Evolutionary conservation across 1,284 basidiomycete genomes (phyloP), one percentile per base, ranked within the genome.

Genomic region (Grifola frondosa): DNA sequence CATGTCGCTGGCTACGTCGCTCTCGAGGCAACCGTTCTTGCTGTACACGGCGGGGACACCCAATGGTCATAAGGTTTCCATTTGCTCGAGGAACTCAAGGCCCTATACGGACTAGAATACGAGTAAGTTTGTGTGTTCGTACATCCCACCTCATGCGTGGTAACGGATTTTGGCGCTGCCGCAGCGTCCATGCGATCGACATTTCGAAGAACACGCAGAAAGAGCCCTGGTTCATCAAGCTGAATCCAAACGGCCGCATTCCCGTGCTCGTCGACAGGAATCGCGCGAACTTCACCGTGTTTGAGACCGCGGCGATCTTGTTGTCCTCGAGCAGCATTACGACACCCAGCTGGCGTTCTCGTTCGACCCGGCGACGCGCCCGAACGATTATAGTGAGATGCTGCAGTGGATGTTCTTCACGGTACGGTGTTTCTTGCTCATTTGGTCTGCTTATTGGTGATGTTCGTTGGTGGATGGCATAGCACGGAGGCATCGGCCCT

Each of bases 381-480:
- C 65, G 33, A 49, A 65, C 34, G 62, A 66, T 41, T 60, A 74
- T 51, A 80, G 77, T 55, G 75, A 82, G 61, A 75, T 81, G 62
- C 57, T 85, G 19, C 84, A 86, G 58, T 91, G 88, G 88, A 80
- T 90, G 17, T 87, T 89, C 66, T 91, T 86, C 54, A 70, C 74
- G 30, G 78, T 78, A 55, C 46, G 76, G n/a, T n/a, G n/a, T n/a
- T n/a, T n/a, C n/a, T n/a, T n/a, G n/a, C n/a, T 57, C 13, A 13
- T 4, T n/a, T 2, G 16, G 32, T 51, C 34, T 30, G 19, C 12
- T 30, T 28, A 11, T 20, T 20, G 4, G 6, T 40, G 6, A 22
- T 10, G 20, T 8, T 32, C 19, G 22, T 11, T 23, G 24, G 13
- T 12, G 26, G 25, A 26, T 13, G 29, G 34, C 24, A 36, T 54